phyloP scores from a whole-genome alignment of 1,284 basidiomycete species.

The Ustilago crameri region DNA sequence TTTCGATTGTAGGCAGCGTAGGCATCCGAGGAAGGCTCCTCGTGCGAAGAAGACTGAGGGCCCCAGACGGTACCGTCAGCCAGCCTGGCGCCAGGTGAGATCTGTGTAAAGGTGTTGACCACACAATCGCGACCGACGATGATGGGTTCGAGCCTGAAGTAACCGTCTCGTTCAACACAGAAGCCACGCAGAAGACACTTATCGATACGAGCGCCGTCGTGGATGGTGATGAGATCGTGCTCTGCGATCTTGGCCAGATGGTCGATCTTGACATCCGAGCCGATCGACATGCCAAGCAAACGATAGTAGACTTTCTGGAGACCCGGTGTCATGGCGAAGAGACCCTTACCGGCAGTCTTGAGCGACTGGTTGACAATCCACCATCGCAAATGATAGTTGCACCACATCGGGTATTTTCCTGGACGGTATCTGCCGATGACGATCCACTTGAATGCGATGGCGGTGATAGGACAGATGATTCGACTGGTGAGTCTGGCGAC shows the following conservation, averaged over 20 bases:
- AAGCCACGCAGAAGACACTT: slow-evolving; percentile 67
- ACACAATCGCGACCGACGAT: slow-evolving; percentile 68
- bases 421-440: slow-evolving; percentile 67
- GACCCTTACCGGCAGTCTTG: slow-evolving; percentile 65
- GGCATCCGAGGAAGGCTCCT: slow-evolving; percentile 65
- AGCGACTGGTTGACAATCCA: slow-evolving; percentile 69
- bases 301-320: slow-evolving; percentile 66
- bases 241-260: slow-evolving; percentile 63
- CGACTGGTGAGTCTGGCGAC: slow-evolving; percentile 66
- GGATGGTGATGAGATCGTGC: slow-evolving; percentile 67
- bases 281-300: slow-evolving; percentile 66
- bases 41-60: slow-evolving; percentile 66
- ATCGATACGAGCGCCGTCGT: slow-evolving; percentile 67
- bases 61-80: slow-evolving; percentile 68
- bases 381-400: slow-evolving; percentile 68
- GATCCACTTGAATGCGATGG: slow-evolving; percentile 68
- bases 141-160: slow-evolving; percentile 67
- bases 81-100: slow-evolving; percentile 66
- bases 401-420: slow-evolving; percentile 68
- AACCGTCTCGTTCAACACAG: slow-evolving; percentile 68
- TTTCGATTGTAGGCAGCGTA: slow-evolving; percentile 67
- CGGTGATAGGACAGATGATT: slow-evolving; percentile 66
- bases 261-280: slow-evolving; percentile 64
- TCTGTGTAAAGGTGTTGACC: slow-evolving; percentile 67
- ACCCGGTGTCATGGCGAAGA: slow-evolving; percentile 63